Evolutionary conservation across 495 filamentous ascomycete genomes (phyloP), one percentile per base, ranked within the genome.

Genomic region (Symbiotaphrina buchneri): DNA sequence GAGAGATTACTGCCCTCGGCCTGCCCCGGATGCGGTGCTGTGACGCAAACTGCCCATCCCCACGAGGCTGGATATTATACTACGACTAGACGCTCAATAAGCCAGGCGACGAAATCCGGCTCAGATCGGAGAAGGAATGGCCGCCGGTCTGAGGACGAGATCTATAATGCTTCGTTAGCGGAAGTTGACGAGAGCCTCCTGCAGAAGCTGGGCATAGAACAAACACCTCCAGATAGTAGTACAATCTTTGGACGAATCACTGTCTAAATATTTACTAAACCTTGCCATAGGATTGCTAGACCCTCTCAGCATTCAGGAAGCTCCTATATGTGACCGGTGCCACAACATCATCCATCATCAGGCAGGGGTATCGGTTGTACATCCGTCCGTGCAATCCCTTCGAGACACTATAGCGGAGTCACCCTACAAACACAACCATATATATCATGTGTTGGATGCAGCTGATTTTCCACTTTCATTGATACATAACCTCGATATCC

Each of bases 401-500:
- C 59, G 65, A 18, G 68, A 75, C 17, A 90, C 74, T n/a, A 71
- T 99, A 16, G 58, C 67, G 13, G 76, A 85, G 39, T 83, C 85
- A 0, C 81, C 81, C 1, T 64, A 87, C 47, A 79, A 72, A 43
- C 55, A 73, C 39, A 95, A 95, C 45, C 83, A 91, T 41, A 65
- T 99, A 33, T 99, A 94, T 47, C 84, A 94, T 48, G 61, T 99
- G n/a, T 44, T 95, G n/a, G 87, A 99, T 44, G 87, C 87, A 3
- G 90, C 83, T 10, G 87, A 99, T 46, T 93, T 99, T 39, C 87
- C 87, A 14, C 71, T 99, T 60, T 91, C 85, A 1, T 47, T 99
- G 6, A 50, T 92, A 5, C 71, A 76, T 2, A 60, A 65, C 25
- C 57, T 81, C 14, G 58, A 65, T 28, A 42, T 45, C 21, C 52